phyloP scores from a whole-genome alignment of 768 basidiomycete species.

The Bullera alba region DNA sequence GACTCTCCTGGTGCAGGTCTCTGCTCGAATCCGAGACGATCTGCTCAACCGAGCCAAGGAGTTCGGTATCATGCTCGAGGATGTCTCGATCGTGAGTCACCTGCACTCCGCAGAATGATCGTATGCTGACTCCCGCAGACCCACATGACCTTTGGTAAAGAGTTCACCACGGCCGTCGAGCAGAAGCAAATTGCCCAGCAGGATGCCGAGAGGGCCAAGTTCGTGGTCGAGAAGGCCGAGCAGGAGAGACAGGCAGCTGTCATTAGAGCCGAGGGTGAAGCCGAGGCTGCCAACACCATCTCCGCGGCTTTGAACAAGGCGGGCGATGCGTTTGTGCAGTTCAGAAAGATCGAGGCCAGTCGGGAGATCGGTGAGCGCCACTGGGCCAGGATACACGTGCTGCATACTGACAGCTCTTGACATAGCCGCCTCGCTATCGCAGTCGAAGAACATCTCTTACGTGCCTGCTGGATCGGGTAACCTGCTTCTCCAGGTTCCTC shows the following conservation, averaged over 20 bases:
- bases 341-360: constrained; percentile 94
- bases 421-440: constrained; percentile 36
- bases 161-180: constrained; percentile 70
- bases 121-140: constrained; percentile 34
- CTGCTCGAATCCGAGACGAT: constrained; percentile 84
- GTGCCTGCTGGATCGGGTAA: constrained; percentile 36
- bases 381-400: background rate
- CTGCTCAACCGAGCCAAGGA: constrained; percentile 87
- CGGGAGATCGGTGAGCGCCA: constrained; percentile 70
- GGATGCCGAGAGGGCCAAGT: constrained; percentile 98
- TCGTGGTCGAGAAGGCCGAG: constrained; percentile 98
- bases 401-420: background rate
- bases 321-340: constrained; percentile 88
- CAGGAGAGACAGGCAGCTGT: constrained; percentile 98
- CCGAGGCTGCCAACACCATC: constrained; percentile 91
- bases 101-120: background rate
- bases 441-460: constrained; percentile 42
- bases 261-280: constrained; percentile 96
- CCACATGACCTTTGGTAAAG: constrained; percentile 50
- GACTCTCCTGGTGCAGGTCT: constrained; percentile 54
- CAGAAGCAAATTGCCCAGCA: constrained; percentile 99
- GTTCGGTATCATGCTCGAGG: constrained; percentile 91
- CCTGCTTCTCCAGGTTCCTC: constrained; percentile 38
- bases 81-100: constrained; percentile 72
- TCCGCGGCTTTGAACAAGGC: constrained; percentile 84